Evolutionary conservation across 345 rosid species (phyloP), one percentile per base, ranked within the genome.

Genomic region (Eucalyptus tenuipes): DNA sequence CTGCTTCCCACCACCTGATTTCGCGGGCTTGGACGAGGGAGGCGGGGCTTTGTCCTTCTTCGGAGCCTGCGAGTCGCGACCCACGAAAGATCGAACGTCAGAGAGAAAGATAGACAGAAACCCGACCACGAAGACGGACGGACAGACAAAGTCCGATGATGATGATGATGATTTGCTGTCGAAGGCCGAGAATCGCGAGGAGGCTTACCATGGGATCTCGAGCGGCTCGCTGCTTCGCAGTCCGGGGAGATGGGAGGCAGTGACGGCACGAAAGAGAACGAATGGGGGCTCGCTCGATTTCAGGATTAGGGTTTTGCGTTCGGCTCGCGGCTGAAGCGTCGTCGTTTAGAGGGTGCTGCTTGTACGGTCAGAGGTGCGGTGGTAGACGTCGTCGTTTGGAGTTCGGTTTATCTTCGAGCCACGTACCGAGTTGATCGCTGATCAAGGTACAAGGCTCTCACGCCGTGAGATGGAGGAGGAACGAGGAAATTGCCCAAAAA

Each of bases 21-120:
- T 93, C 8, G 89, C 91, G 11, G 94, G 94, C 91, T 92, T 93
- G 16, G 92, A 88, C 29, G 90, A 89, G 24, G 90, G 93, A 24
- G 94, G 92, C 7, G 92, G 94, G 81, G 93, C 94, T 89, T 92
- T 92, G 40, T 91, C 92, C 93, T 93, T 92, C 91, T 93, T 93
- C 13, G 93, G 94, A 29, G 92, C 93, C 94, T 90, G 33, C 24
- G 48, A 53, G 14, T 14, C 75, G 80, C 49, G 44, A 49, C 82
- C 47, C 82, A 37, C 75, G 8, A 12, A 50, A 31, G 44, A 84
- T 44, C 55, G 33, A 61, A 44, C 27, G 79, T 31, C 47, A 68
- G 13, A 71, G 22, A 24, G 49, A 81, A 2, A 59, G 16, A 27
- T 13, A 59, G 68, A 59, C 16, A 3, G 47, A 88, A 71, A 55